Conservation (phyloP, 495 filamentous ascomycete genomes). For the Aspergillus biplanus region DNA sequence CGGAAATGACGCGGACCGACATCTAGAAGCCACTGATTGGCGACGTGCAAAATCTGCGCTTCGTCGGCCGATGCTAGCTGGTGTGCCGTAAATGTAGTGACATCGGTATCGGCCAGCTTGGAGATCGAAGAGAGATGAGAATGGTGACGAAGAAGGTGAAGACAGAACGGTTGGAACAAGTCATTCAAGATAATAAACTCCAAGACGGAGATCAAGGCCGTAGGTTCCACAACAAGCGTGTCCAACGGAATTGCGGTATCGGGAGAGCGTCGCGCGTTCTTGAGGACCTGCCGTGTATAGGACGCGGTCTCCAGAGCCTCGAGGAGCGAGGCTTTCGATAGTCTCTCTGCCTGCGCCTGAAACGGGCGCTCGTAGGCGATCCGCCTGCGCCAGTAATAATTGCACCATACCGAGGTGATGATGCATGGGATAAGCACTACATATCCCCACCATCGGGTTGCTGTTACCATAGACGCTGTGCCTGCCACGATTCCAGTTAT, state of each 20-base stretch:
- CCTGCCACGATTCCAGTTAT: constrained; percentile 51
- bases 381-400: constrained; percentile 49
- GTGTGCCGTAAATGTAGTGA: background rate
- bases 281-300: background rate
- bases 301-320: background rate
- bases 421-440: constrained; percentile 53
- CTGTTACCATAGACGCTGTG: constrained; percentile 53
- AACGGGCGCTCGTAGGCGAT: constrained; percentile 52
- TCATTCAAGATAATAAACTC: background rate
- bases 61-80: background rate
- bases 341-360: constrained; percentile 7
- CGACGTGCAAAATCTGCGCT: constrained; percentile 11
- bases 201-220: background rate
- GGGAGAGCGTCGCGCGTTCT: background rate
- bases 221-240: background rate
- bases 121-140: background rate
- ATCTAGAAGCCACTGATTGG: constrained; percentile 29
- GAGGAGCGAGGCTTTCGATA: background rate
- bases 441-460: constrained; percentile 54
- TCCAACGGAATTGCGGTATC: background rate
- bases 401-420: constrained; percentile 42
- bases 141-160: background rate
- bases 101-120: background rate
- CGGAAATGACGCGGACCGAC: constrained; percentile 36
- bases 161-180: background rate